Conservation (phyloP, 306 rosid genomes). For the Ormosia semicastrata region DNA sequence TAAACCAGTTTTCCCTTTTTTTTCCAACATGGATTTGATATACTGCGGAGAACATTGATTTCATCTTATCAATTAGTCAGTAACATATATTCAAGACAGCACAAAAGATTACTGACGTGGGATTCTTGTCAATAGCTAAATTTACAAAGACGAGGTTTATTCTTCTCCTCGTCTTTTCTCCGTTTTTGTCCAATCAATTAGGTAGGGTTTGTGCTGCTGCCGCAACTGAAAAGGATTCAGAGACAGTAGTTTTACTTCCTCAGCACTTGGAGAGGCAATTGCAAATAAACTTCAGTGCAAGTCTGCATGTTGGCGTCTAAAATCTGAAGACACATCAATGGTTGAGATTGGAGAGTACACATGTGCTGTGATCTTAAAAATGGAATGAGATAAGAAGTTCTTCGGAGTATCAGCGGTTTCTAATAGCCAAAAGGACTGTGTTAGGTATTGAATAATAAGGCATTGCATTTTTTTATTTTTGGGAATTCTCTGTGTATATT, state of each 20-base stretch:
- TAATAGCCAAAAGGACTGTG: background rate
- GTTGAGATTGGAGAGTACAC: background rate
- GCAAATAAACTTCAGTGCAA: background rate
- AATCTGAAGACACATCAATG: background rate
- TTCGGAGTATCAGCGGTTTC: background rate
- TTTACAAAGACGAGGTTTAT: background rate
- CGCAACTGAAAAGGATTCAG: background rate
- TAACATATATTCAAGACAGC: background rate
- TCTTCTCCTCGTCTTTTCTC: background rate
- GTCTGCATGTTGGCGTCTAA: background rate
- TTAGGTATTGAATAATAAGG: background rate
- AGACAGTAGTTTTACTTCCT: background rate
- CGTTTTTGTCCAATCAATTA: background rate
- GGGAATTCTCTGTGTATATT: background rate
- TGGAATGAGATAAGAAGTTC: background rate
- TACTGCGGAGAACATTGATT: background rate
- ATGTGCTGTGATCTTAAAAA: background rate
- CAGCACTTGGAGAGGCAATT: background rate
- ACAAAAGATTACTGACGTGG: background rate
- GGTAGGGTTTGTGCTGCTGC: conserved; percentile 9
- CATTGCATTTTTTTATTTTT: no score
- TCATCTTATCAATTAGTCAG: background rate
- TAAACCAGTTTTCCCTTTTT: background rate
- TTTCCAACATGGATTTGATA: background rate
- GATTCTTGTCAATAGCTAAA: background rate